These are phyloP conservation scores for Takashimella tepidaria DNA, from an alignment of 1,284 basidiomycete genomes.

Conservation along the genomic window DNA sequence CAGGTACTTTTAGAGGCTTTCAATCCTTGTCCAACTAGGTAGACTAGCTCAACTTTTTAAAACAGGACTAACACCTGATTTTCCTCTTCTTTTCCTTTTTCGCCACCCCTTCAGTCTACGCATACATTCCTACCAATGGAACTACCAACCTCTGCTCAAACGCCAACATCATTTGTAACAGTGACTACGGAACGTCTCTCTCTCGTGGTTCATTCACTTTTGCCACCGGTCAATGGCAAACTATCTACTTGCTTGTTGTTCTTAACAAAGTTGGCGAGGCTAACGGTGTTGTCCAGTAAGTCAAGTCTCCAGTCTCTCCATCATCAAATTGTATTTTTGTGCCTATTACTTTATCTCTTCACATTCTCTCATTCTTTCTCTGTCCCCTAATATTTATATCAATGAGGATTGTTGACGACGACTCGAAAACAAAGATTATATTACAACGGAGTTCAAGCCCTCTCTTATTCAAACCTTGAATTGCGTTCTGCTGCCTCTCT, in stretches of 20 bases:
- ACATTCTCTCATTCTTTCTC: not conserved
- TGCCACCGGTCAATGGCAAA: constrained; percentile 42
- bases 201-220: constrained; percentile 43
- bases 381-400: too few relatives aligned
- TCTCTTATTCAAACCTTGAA: constrained; percentile 39
- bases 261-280: constrained; percentile 38
- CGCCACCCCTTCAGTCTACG: constrained; percentile 36
- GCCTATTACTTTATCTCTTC: not conserved
- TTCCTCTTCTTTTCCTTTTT: not conserved
- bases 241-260: constrained; percentile 41
- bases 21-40: not conserved
- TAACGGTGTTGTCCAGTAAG: constrained; percentile 35
- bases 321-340: too few relatives aligned
- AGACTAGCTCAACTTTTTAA: too few relatives aligned
- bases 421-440: constrained; percentile 25
- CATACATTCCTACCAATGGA: constrained; percentile 41
- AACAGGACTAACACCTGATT: too few relatives aligned
- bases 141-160: constrained; percentile 33
- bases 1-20: too few relatives aligned
- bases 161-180: constrained; percentile 40
- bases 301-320: not conserved
- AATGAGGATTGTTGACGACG: too few relatives aligned
- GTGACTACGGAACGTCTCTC: constrained; percentile 47
- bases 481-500: constrained; percentile 35
- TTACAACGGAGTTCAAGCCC: constrained; percentile 42